Evolutionary conservation across 2,329 filamentous ascomycete genomes (phyloP), one percentile per base, ranked within the genome.

Genomic region (Pseudocercospora eumusae): DNA sequence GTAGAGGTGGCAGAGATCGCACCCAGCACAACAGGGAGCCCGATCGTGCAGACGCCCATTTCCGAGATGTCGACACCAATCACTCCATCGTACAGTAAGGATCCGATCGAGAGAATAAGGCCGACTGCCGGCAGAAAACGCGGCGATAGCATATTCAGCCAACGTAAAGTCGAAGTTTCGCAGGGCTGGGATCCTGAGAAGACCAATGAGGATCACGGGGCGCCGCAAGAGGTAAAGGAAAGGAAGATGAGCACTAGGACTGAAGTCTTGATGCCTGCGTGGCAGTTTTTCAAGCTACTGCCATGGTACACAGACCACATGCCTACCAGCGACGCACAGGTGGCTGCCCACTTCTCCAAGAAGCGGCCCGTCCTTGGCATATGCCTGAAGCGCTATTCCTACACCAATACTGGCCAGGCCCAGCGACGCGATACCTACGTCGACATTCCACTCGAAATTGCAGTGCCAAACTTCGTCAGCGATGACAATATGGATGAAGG

Each of bases 201-300:
- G 83, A 61, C 67, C 5, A 59, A 64, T 20, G 31, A 62, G 6
- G 56, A 80, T 42, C 77, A 78, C 57, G 74, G 76, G 9, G 54
- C 59, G 9, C 42, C 58, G 11, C 40, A 50, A 47, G 65, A 72
- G 55, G 49, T 55, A 47, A 64, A 67, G 55, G 60, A 65, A 42
- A 54, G 72, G 36, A 70, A 73, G 60, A 61, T 73, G 62, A 71
- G 70, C 64, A 71, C 71, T 10, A 68, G 83, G 66, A 96, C 93
- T 72, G 93, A 96, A 70, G 90, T 98, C 13, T 88, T 93, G 62
- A 96, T 98, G 80, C 93, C 93, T 40, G 95, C 95, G 1, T 98
- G 93, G 92, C 93, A 97, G 71, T 96, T 98, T 73, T 98, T 97
- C 78, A 92, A 90, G 71, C 80, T 98, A 25, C 92, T 97, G 70